Conservation (phyloP, 108 stramenopile species). For the Aurantiochytrium sp. region DNA sequence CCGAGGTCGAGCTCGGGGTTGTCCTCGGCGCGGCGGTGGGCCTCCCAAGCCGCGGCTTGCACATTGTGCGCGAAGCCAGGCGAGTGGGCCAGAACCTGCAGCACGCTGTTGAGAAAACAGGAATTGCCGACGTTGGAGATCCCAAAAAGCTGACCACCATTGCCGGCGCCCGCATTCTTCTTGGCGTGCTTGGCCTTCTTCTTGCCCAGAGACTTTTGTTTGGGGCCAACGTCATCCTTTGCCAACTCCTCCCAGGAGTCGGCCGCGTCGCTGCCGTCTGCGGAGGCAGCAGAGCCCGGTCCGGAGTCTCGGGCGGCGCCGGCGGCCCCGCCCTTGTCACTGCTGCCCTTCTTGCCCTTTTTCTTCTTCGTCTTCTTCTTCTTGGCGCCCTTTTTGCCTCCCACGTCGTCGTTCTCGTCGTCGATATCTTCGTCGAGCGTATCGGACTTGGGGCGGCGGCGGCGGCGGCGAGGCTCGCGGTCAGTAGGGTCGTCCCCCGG, state of each 20-base stretch:
- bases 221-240: no score
- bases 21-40: neutral
- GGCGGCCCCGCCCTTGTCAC: neutral
- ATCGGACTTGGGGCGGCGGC: no score
- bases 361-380: neutral
- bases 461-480: no score
- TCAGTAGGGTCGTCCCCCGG: no score
- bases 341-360: neutral
- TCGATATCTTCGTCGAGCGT: neutral
- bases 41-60: neutral
- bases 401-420: neutral
- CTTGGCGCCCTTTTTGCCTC: neutral
- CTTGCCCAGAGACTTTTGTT: no score
- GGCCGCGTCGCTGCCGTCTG: no score
- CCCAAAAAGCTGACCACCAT: neutral
- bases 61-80: neutral
- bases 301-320: neutral
- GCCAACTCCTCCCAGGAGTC: no score
- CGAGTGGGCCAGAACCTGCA: neutral
- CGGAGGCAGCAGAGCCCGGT: neutral
- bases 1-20: neutral
- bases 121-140: constrained; percentile 13
- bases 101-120: neutral
- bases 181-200: neutral
- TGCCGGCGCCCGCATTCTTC: neutral